Evolutionary conservation across 441 rosid genomes (phyloP).

Genomic region (Eutrema salsugineum): DNA sequence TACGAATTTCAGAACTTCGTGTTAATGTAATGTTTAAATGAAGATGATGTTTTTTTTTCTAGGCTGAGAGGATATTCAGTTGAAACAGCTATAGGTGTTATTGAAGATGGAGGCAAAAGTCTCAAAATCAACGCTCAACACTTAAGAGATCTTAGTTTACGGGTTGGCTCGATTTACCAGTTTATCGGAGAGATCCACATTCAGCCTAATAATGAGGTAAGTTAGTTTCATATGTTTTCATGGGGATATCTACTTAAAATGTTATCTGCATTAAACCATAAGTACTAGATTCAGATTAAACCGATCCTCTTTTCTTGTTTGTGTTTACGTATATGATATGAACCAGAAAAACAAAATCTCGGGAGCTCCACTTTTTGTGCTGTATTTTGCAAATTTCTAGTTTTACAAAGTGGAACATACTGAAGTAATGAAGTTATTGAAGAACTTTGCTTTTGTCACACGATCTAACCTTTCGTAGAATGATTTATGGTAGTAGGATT

Average conservation of each 20-base stretch:
- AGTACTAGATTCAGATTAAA: neutral
- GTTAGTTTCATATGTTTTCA: neutral
- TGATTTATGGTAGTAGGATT: neutral
- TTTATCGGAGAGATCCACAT: slow-evolving; percentile 84
- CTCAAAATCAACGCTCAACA: slow-evolving; percentile 65
- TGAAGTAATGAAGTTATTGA: no score
- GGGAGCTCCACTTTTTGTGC: neutral
- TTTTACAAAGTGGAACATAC: neutral
- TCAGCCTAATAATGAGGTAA: slow-evolving; percentile 45
- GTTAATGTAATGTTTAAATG: neutral
- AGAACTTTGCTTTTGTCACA: neutral
- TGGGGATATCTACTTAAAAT: neutral
- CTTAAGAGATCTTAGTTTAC: slow-evolving; percentile 67
- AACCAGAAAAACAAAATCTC: neutral
- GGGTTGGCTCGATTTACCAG: slow-evolving; percentile 65
- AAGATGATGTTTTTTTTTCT: neutral
- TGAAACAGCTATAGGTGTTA: slow-evolving; percentile 52
- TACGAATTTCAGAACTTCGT: neutral
- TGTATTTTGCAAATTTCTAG: no score
- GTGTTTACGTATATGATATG: neutral
- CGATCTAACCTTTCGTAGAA: neutral
- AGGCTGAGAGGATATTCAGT: slow-evolving; percentile 62
- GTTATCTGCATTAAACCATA: neutral
- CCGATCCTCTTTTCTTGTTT: neutral
- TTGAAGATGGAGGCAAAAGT: slow-evolving; percentile 51